Conservation (phyloP, 805 yeast genomes). For the Wickerhamiella vanderwaltii region DNA sequence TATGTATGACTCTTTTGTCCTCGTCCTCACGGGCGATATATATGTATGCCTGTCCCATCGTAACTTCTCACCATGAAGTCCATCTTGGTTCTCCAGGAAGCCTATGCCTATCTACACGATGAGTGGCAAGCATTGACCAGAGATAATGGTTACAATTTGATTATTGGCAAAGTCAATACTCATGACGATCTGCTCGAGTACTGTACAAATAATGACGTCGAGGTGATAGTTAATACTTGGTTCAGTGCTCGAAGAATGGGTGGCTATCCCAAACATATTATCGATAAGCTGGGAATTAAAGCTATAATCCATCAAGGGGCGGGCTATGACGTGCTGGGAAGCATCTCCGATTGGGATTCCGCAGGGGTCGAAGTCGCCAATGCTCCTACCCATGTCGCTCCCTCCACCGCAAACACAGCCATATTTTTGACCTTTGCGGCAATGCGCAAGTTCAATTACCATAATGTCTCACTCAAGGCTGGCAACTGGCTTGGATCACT, state of each 20-base stretch:
- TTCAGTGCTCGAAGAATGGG: conserved; percentile 17
- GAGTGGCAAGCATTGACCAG: conserved; percentile 12
- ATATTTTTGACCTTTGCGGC: conserved; percentile 40
- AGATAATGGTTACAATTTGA: conserved; percentile 12
- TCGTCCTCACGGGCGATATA: no score
- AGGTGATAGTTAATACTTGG: conserved; percentile 20
- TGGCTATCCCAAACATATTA: conserved; percentile 18
- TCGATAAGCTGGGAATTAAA: conserved; percentile 24
- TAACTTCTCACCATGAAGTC: neutral
- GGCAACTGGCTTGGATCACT: conserved; percentile 36
- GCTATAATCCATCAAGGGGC: conserved; percentile 42
- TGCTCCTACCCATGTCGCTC: conserved; percentile 42
- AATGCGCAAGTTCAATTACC: conserved; percentile 34
- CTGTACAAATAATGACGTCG: conserved; percentile 15
- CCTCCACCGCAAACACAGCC: conserved; percentile 46
- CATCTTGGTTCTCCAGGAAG: neutral
- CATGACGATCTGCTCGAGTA: conserved; percentile 16
- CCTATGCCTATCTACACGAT: neutral
- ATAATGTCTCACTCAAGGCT: conserved; percentile 31
- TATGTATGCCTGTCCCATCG: no score
- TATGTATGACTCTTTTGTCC: no score
- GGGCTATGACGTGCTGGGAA: conserved; percentile 44
- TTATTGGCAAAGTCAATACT: conserved; percentile 12
- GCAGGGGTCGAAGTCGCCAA: conserved; percentile 38
- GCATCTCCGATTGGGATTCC: conserved; percentile 32